Evolutionary conservation across 371 early-diverging fungal species (phyloP).

Genomic region (Circinella minor): DNA sequence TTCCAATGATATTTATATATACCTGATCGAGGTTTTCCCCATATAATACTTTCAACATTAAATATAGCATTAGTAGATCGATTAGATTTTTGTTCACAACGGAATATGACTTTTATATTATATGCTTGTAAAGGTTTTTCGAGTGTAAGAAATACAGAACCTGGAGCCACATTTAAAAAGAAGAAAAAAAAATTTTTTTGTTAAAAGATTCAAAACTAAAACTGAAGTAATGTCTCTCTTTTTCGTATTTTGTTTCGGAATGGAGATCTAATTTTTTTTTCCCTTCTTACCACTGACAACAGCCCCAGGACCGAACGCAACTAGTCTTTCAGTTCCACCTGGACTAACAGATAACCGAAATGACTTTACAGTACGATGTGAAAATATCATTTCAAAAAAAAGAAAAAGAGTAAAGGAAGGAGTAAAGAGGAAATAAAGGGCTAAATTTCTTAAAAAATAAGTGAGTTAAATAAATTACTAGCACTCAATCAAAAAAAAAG

Average conservation of each 20-base stretch:
- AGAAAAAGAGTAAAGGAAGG: background rate
- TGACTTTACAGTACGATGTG: slow-evolving; percentile 25
- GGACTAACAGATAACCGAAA: slow-evolving; percentile 35
- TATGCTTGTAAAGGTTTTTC: slow-evolving; percentile 34
- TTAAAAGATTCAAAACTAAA: slow-evolving; percentile 1
- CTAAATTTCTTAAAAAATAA: too few species aligned
- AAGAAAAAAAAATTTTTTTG: background rate
- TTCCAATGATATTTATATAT: slow-evolving; percentile 7
- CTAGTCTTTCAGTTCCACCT: slow-evolving; percentile 32
- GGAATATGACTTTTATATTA: slow-evolving; percentile 37
- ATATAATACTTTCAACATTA: slow-evolving; percentile 37
- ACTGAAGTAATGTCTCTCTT: background rate
- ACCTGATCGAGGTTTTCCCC: slow-evolving; percentile 26
- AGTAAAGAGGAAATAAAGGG: slow-evolving; percentile 11
- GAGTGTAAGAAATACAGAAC: slow-evolving; percentile 40
- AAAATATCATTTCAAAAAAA: slow-evolving; percentile 25
- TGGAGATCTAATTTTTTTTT: too few species aligned
- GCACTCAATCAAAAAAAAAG: background rate
- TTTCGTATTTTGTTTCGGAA: background rate
- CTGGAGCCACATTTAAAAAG: slow-evolving; percentile 16
- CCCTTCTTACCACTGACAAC: slow-evolving; percentile 41
- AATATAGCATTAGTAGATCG: slow-evolving; percentile 27
- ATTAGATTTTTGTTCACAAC: slow-evolving; percentile 30
- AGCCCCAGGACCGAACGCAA: slow-evolving; percentile 53
- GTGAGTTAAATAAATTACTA: too few species aligned